Conservation (phyloP, 169 alveolate species). For the Eimeria maxima region DNA sequence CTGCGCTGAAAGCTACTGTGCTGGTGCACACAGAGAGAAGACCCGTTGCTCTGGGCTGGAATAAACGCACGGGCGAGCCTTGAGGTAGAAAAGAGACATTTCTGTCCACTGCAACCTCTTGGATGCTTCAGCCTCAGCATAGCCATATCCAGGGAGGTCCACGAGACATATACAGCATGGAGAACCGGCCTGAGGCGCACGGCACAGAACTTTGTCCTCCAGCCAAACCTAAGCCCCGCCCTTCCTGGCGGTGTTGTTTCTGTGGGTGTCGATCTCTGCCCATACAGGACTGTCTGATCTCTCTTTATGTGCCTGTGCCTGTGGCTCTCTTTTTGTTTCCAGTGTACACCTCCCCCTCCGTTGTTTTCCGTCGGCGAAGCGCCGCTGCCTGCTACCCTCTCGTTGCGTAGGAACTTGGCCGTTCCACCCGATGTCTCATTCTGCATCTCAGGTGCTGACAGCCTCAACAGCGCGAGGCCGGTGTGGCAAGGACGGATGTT, state of each 20-base stretch:
- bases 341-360: background rate
- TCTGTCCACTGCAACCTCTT: constrained; percentile 85
- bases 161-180: constrained; percentile 82
- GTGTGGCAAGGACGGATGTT: too few species aligned
- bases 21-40: background rate
- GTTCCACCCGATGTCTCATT: background rate
- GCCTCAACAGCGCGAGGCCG: background rate
- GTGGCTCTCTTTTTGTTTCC: background rate
- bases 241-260: background rate
- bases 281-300: background rate
- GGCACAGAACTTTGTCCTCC: background rate
- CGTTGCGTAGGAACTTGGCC: background rate
- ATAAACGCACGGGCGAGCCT: constrained; percentile 75
- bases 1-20: background rate
- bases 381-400: background rate
- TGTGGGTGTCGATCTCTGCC: background rate
- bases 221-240: background rate
- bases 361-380: background rate
- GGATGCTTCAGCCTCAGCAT: constrained; percentile 81
- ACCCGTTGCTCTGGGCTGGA: background rate
- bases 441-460: background rate
- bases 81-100: constrained; percentile 81
- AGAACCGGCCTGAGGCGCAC: constrained; percentile 77
- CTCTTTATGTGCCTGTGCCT: background rate
- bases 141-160: constrained; percentile 86